Evolutionary conservation across 169 alveolate genomes (phyloP).

Genomic region (Plasmodium berghei): DNA sequence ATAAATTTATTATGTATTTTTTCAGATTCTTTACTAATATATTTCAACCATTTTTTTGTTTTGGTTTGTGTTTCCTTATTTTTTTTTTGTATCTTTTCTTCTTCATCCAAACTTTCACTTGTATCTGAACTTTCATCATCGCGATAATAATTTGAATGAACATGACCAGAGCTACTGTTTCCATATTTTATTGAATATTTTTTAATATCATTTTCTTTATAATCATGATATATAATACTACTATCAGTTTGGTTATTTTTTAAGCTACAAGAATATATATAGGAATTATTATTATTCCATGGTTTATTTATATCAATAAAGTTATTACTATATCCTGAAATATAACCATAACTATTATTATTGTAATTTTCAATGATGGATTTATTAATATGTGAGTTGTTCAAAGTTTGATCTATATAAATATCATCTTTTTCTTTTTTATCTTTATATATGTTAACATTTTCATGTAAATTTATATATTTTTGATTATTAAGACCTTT

Average conservation of each 20-base stretch:
- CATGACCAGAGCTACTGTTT: too few species aligned
- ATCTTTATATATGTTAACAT: slow-evolving; percentile 15
- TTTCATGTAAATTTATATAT: slow-evolving; percentile 13
- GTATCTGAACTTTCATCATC: too few species aligned
- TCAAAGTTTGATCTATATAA: slow-evolving; percentile 12
- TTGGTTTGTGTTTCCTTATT: neutral
- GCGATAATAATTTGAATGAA: too few species aligned
- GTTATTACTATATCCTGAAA: neutral
- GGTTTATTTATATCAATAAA: slow-evolving; percentile 15
- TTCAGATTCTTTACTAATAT: neutral
- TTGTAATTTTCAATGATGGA: slow-evolving; percentile 8
- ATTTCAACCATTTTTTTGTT: neutral
- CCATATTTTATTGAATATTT: too few species aligned
- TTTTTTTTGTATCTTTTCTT: too few species aligned
- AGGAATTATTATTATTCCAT: slow-evolving; percentile 14
- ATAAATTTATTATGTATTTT: too few species aligned
- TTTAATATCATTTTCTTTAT: neutral
- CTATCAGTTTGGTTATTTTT: slow-evolving; percentile 17
- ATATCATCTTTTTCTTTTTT: slow-evolving; percentile 1
- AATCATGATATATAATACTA: slow-evolving; percentile 32
- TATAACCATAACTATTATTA: neutral
- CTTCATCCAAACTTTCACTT: too few species aligned
- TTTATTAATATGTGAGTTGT: slow-evolving; percentile 12
- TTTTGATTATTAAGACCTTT: neutral
- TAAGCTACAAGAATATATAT: slow-evolving; percentile 8